Conservation (phyloP, 208 protist species). For the Acanthamoeba lenticulata region DNA sequence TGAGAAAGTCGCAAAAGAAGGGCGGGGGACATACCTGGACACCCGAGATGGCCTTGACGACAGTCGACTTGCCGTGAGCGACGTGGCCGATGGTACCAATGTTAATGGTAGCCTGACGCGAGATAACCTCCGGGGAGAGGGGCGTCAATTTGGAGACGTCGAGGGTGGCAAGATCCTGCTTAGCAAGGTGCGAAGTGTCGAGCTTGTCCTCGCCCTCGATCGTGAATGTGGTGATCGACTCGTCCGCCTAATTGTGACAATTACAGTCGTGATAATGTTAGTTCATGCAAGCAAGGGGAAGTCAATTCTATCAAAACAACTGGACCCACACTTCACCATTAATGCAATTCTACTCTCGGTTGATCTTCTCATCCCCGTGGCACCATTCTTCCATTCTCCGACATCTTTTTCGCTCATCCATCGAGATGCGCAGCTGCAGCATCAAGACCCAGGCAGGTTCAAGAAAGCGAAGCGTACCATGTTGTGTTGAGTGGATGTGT, state of each 20-base stretch:
- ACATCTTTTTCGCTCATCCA: too few relatives aligned
- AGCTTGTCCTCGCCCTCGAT: conserved; percentile 58
- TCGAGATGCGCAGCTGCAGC: too few relatives aligned
- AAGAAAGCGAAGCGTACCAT: too few relatives aligned
- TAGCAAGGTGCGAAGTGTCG: conserved; percentile 38
- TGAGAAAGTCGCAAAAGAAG: not conserved
- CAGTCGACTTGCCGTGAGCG: conserved; percentile 99
- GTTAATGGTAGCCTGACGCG: conserved; percentile 99
- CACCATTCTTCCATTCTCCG: too few relatives aligned
- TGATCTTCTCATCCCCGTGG: too few relatives aligned
- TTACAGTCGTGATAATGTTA: too few relatives aligned
- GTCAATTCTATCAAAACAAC: too few relatives aligned
- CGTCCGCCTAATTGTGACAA: conserved; percentile 55
- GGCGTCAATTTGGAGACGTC: conserved; percentile 90
- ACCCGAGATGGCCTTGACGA: conserved; percentile 99
- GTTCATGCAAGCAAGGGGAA: too few relatives aligned
- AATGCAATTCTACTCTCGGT: too few relatives aligned
- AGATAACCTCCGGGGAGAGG: conserved; percentile 97
- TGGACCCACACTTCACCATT: too few relatives aligned
- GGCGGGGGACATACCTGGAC: conserved; percentile 87
- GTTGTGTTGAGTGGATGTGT: too few relatives aligned
- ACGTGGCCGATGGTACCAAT: conserved; percentile 99
- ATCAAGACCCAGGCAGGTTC: too few relatives aligned
- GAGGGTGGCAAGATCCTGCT: conserved; percentile 70
- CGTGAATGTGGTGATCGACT: conserved; percentile 43